These are phyloP conservation scores for Erodium trifolium DNA, from an alignment of 441 rosid genomes.

Conservation along the genomic window DNA sequence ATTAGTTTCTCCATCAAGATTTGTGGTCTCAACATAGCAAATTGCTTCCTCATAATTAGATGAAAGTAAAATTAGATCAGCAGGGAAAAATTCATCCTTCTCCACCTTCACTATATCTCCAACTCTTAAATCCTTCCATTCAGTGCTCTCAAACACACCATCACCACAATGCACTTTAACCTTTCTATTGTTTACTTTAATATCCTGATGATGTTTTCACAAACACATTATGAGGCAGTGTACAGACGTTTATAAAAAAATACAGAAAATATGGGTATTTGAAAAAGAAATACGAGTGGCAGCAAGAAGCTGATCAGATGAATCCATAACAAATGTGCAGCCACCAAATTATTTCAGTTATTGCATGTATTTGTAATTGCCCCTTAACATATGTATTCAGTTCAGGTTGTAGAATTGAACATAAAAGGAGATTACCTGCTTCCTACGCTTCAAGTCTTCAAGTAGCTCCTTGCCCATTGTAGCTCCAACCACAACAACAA, in stretches of 20 bases:
- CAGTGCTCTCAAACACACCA: slow-evolving; percentile 40
- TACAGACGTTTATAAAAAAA: not conserved
- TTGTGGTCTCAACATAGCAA: slow-evolving; percentile 94
- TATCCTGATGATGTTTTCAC: slow-evolving; percentile 46
- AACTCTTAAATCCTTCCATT: slow-evolving; percentile 78
- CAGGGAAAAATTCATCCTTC: slow-evolving; percentile 85
- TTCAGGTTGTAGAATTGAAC: not conserved
- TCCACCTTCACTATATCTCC: slow-evolving; percentile 81
- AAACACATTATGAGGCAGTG: not conserved
- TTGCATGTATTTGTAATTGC: too few species aligned
- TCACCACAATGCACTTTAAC: slow-evolving; percentile 54
- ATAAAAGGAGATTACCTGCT: slow-evolving; percentile 44
- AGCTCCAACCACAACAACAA: slow-evolving; percentile 61
- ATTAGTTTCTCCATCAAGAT: slow-evolving; percentile 94
- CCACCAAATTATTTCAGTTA: not conserved
- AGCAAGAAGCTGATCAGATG: not conserved
- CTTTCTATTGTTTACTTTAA: slow-evolving; percentile 60
- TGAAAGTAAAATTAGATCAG: slow-evolving; percentile 79
- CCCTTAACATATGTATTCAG: not conserved
- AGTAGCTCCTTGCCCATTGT: slow-evolving; percentile 86
- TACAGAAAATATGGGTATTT: not conserved
- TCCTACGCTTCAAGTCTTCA: slow-evolving; percentile 78
- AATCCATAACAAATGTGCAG: not conserved
- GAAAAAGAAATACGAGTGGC: not conserved
- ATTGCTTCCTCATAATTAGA: slow-evolving; percentile 82